These are phyloP conservation scores for Populus alba DNA, from an alignment of 345 rosid genomes.

Conservation along the genomic window DNA sequence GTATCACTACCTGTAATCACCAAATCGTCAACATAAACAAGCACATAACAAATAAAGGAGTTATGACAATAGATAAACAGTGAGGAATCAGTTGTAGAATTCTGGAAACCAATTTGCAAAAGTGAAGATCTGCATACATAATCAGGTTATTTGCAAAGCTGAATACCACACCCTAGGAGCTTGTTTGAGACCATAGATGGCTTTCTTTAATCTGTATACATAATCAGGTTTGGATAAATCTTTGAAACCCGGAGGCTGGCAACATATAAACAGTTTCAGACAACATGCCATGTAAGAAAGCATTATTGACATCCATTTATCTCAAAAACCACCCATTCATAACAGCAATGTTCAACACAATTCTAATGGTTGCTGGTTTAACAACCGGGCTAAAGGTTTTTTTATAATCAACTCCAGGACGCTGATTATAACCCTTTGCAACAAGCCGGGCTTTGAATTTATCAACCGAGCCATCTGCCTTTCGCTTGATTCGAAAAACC, in stretches of 20 bases:
- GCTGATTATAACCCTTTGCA: background rate
- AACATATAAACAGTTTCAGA: background rate
- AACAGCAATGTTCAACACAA: background rate
- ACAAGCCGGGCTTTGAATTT: background rate
- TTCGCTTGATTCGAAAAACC: background rate
- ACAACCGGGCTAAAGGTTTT: background rate
- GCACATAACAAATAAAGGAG: no score
- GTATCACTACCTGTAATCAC: no score
- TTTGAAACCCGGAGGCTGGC: background rate
- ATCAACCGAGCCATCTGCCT: background rate
- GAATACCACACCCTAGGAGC: background rate
- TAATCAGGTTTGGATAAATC: no score
- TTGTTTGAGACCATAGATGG: background rate
- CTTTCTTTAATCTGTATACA: background rate
- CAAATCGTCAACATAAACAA: no score
- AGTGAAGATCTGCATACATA: no score
- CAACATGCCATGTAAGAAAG: background rate
- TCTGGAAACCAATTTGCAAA: no score
- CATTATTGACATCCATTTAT: background rate
- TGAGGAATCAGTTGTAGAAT: no score
- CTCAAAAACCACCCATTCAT: background rate
- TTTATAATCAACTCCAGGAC: background rate
- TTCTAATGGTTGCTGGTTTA: background rate
- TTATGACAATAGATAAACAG: no score
- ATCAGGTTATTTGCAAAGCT: no score